A percentile compares a stretch with the other conserved stretches of the same genome.
phyloP scores from a whole-genome alignment of 2,329 filamentous ascomycete genomes.

The Exophiala aquamarina region DNA sequence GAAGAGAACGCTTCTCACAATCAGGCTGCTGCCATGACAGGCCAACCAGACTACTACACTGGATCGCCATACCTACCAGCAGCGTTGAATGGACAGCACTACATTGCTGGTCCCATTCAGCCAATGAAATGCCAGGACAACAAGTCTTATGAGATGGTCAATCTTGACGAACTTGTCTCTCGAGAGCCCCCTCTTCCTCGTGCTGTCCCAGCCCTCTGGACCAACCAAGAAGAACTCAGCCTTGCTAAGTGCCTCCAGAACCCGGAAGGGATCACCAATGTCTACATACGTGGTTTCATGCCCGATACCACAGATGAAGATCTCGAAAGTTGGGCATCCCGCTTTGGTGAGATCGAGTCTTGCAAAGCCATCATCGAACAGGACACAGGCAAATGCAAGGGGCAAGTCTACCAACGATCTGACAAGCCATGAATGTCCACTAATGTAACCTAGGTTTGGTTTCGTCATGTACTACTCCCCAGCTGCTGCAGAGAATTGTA shows the following conservation, averaged over 20 bases:
- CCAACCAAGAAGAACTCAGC: constrained; percentile 82
- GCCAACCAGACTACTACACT: constrained; percentile 52
- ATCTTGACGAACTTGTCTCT: constrained; percentile 65
- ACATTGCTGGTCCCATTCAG: constrained; percentile 36
- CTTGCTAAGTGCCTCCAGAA: constrained; percentile 94
- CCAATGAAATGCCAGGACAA: constrained; percentile 45
- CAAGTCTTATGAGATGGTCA: constrained; percentile 46
- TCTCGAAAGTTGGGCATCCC: constrained; percentile 74
- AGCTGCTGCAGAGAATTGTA: constrained; percentile 89
- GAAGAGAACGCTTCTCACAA: constrained; percentile 52
- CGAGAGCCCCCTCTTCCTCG: constrained; percentile 81
- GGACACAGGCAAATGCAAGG: constrained; percentile 90
- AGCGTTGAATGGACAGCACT: constrained; percentile 51
- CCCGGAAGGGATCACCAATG: constrained; percentile 91
- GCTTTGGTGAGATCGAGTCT: constrained; percentile 91
- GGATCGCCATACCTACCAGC: constrained; percentile 59
- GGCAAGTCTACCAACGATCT: constrained; percentile 60
- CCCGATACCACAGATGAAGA: constrained; percentile 94
- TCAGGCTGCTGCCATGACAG: constrained; percentile 49
- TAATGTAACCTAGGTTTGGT: constrained; percentile 67
- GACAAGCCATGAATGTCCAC: constrained; percentile 4
- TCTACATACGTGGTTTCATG: constrained; percentile 95
- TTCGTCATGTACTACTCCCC: constrained; percentile 94
- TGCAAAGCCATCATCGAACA: constrained; percentile 99
- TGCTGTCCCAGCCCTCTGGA: constrained; percentile 82